A percentile compares a stretch with the other conserved stretches of the same genome.
phyloP scores from a whole-genome alignment of 805 yeast species.

The Trichomonascus vanleenenianus region DNA sequence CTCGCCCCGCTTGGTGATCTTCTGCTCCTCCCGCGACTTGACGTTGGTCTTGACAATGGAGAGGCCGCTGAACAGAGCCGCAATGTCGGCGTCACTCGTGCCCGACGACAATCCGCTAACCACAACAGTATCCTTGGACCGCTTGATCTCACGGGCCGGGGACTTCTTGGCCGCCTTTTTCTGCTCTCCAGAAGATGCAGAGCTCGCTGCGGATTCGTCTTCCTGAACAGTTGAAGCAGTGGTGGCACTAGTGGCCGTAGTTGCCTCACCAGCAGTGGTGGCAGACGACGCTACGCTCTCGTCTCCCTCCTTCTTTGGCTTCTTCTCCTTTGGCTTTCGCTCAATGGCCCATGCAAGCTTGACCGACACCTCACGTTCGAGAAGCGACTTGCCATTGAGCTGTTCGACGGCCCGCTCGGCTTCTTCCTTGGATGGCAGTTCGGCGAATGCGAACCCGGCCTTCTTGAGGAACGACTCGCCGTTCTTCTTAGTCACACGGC shows the following conservation, averaged over 20 bases:
- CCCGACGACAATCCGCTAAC: conserved; percentile 51
- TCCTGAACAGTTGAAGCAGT: conserved; percentile 6
- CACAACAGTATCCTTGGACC: conserved; percentile 51
- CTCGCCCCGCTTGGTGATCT: conserved; percentile 14
- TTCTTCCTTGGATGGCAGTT: conserved; percentile 35
- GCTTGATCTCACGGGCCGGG: conserved; percentile 24
- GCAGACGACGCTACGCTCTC: not conserved
- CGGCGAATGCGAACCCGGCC: conserved; percentile 51
- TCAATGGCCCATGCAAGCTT: conserved; percentile 33
- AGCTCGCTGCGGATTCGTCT: too few relatives aligned
- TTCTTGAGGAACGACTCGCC: conserved; percentile 13
- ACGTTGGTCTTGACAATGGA: conserved; percentile 27
- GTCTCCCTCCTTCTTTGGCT: not conserved
- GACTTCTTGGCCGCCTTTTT: conserved; percentile 11
- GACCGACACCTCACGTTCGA: conserved; percentile 18
- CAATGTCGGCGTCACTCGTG: conserved; percentile 40
- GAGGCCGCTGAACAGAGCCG: conserved; percentile 31
- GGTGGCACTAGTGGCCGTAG: conserved; percentile 5
- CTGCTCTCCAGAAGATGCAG: not conserved
- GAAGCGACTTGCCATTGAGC: conserved; percentile 30
- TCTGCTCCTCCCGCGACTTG: conserved; percentile 15
- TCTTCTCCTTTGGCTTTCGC: conserved; percentile 13
- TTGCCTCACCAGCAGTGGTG: not conserved
- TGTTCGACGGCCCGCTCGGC: conserved; percentile 35
- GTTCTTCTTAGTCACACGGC: conserved; percentile 25